Base-by-base conservation (phyloP, 2,329 filamentous ascomycete species). In the Fusarium sp. region DNA sequence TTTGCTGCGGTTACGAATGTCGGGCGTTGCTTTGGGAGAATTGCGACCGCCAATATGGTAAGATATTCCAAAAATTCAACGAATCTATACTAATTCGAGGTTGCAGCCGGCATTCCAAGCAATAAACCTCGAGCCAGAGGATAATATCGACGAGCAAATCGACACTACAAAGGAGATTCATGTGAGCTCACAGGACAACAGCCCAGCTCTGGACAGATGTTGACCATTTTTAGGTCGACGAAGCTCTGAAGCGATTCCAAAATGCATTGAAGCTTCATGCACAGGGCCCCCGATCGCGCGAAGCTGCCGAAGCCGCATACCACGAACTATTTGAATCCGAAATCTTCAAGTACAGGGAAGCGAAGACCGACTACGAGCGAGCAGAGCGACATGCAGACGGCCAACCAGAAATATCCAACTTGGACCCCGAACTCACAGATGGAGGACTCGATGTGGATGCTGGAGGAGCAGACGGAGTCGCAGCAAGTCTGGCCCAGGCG, bases 101-200 rank as follows among this genome's bases (percentile, higher is more conserved):
- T n/a, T 45, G 25, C 62, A 89, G 88, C 86, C 88, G 72, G 87
- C 89, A 75, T 98, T 97, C 83, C 90, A 91, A 76, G 93, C 95
- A 56, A 90, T 98, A 80, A 99, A 99, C 79, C 89, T 98, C 81
- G 95, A 98, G 81, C 92, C 93, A 12, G 96, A 98, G 82, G 93
- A 97, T 77, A 93, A 93, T 62, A 85, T 91, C 70, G 94, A 97
- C 78, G 93, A 97, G 75, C 95, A 98, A 81, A 85, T 97, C 77
- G 96, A 99, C 79, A 94, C 96, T 76, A 97, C 95, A 34, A 96
- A 95, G 79, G 95, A 98, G 80, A 90, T 99, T 55, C 95, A 97
- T 77, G 88, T 89, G 70, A 49, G 80, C 75, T 27, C 18, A 6
- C 20, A 1, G 12, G 8, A 15, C 8, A 12, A 2, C 4, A 5